Base-by-base conservation (phyloP, 345 rosid genomes). In the Tarenaya hassleriana region DNA sequence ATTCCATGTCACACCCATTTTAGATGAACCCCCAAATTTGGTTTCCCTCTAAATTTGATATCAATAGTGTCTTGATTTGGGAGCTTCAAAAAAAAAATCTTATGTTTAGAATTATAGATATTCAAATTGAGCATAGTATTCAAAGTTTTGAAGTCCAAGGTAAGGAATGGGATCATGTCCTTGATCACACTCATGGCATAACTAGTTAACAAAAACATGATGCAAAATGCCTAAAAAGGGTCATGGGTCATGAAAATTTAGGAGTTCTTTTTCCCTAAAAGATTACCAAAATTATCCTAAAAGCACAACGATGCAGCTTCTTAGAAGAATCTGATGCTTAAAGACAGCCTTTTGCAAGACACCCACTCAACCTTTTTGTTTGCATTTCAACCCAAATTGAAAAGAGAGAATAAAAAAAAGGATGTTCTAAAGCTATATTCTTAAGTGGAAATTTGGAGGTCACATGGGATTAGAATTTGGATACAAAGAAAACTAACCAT, bases 401-500 rank as follows among this genome's bases (percentile, higher is more conserved):
- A 63, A 52, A 59, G 52, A 50, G 8, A 50, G 42, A 8, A 21
- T 16, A 16, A n/a, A n/a, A 52, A 24, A 7, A 29, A 3, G 39
- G 34, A 59, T 33, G 4, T 66, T 46, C 60, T 59, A 66, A 66
- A 66, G 56, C 70, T 60, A 41, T 66, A 66, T 47, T 60, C 60
- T 47, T 52, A 41, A 42, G 47, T 52, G 53, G 7, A 56, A 60
- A 60, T 21, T 47, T 67, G 66, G 66, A 37, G 42, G 66, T 47
- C 71, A 66, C 71, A 60, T 60, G 66, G 47, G 13, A 43, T 60
- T 50, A 33, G 20, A 8, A 39, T 62, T 56, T 51, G 10, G 35
- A 66, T 60, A 34, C 37, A 33, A 67, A 60, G 52, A 66, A 10
- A 66, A 60, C 71, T 59, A 67, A 60, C n/a, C 52, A 67, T 53